Base-by-base conservation (phyloP, 805 yeast species). In the Sugiyamaella lignohabitans region DNA sequence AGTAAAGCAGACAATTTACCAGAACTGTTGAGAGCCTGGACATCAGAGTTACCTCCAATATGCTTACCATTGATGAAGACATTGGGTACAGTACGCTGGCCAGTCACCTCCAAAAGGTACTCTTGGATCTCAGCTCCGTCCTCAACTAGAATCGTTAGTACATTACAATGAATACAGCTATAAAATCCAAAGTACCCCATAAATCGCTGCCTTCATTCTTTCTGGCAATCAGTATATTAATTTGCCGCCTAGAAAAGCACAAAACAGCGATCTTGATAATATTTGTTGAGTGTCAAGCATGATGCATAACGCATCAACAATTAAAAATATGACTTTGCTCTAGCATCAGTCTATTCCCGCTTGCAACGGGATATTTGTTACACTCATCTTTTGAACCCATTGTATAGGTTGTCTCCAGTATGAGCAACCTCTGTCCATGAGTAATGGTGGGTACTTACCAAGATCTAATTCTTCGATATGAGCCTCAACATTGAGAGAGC, bases 51-150 rank as follows among this genome's bases (percentile, higher is more conserved):
- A 53, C 98, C 98, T 51, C 98, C 98, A 61, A 91, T 80, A 72
- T 89, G 97, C 69, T 88, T 76, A 52, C 96, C 96, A 42, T 75
- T 79, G 64, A 91, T 88, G 71, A 82, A 93, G 57, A 91, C 76
- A 66, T 84, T 89, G 54, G 98, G 98, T 53, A 93, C 98, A 38
- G 97, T 87, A 58, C 82, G 77, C 74, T 93, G 98, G 52, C 95
- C 95, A 39, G 94, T 84, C 50, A 87, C 66, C 63, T 85, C 80
- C 43, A 63, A 66, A 50, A 91, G 74, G 55, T 93, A 94, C 45
- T 72, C 82, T 71, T 89, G 97, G 59, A 89, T 79, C 30, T 83
- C 94, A 41, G 71, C 69, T 48, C 97, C 98, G 51, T 87, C 89
- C 11, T 67, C 74, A 49, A 56, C 46, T 22, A 43, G 2, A 23